Conservation (phyloP, 768 basidiomycete genomes). For the Trametes maxima region DNA sequence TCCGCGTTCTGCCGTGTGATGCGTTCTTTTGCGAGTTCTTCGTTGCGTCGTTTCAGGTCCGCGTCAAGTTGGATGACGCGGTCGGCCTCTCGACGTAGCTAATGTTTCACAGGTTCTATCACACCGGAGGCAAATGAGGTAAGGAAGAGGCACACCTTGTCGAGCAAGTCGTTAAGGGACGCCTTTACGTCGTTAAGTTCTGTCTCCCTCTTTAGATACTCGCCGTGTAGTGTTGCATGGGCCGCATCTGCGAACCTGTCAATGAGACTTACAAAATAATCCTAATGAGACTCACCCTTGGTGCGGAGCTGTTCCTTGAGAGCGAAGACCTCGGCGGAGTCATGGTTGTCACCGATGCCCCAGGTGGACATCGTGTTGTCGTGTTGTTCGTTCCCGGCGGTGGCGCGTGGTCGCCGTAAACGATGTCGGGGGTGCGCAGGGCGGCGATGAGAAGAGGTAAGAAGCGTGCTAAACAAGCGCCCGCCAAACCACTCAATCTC, state of each 20-base stretch:
- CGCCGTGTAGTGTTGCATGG: constrained; percentile 37
- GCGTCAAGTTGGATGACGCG: constrained; percentile 58
- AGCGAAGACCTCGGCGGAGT: constrained; percentile 41
- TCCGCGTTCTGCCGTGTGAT: constrained; percentile 54
- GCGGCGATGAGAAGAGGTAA: constrained; percentile 7
- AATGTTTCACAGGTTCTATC: neutral
- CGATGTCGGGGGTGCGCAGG: neutral
- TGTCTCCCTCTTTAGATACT: constrained; percentile 39
- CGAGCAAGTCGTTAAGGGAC: constrained; percentile 39
- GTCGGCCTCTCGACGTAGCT: constrained; percentile 62
- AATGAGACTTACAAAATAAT: neutral
- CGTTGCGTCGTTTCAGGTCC: constrained; percentile 49
- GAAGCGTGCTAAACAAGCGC: constrained; percentile 11
- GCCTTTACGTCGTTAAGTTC: constrained; percentile 39
- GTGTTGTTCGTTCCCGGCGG: neutral
- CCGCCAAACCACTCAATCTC: constrained; percentile 13
- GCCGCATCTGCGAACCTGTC: constrained; percentile 36
- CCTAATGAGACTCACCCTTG: constrained; percentile 33
- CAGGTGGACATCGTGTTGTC: constrained; percentile 38
- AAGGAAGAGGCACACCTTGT: constrained; percentile 35
- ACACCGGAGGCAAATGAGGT: constrained; percentile 6
- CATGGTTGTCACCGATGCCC: constrained; percentile 43
- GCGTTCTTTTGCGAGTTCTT: constrained; percentile 60
- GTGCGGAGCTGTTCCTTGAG: constrained; percentile 41
- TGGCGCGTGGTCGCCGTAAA: neutral